A percentile compares a stretch with the other conserved stretches of the same genome.
These are phyloP conservation scores for Tagetes patula DNA, from an alignment of 129 eudicot genomes.

Conservation along the genomic window DNA sequence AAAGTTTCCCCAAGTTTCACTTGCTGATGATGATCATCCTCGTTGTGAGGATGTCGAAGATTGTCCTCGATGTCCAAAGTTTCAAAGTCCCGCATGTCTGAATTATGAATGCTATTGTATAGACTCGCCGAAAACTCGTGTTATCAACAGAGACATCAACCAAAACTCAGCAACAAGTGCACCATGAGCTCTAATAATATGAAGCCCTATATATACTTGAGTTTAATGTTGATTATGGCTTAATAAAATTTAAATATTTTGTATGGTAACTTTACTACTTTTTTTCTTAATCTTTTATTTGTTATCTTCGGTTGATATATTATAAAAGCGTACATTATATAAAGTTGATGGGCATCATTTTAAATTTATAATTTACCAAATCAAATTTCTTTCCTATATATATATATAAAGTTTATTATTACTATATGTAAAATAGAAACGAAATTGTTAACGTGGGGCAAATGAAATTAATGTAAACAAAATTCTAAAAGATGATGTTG, in stretches of 20 bases:
- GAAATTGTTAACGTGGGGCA: too few species aligned
- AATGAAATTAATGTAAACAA: too few species aligned
- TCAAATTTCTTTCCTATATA: not conserved
- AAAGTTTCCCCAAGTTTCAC: not conserved
- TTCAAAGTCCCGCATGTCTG: not conserved
- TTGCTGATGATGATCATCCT: not conserved
- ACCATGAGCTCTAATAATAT: not conserved
- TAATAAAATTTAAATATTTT: too few species aligned
- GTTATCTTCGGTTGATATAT: too few species aligned
- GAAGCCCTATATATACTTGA: not conserved
- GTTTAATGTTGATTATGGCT: not conserved
- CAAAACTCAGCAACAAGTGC: not conserved
- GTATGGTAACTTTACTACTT: too few species aligned
- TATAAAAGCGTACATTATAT: not conserved
- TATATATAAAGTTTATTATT: not conserved
- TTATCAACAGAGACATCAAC: not conserved
- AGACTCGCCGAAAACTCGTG: not conserved
- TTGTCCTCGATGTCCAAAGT: not conserved
- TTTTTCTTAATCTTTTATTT: too few species aligned
- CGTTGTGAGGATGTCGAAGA: not conserved
- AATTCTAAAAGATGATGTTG: too few species aligned
- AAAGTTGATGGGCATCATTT: not conserved
- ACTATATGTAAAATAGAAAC: too few species aligned
- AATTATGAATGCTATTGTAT: not conserved
- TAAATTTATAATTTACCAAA: not conserved